Conservation (phyloP, 1,139 yeast species). For the Candida tunisiensis region DNA sequence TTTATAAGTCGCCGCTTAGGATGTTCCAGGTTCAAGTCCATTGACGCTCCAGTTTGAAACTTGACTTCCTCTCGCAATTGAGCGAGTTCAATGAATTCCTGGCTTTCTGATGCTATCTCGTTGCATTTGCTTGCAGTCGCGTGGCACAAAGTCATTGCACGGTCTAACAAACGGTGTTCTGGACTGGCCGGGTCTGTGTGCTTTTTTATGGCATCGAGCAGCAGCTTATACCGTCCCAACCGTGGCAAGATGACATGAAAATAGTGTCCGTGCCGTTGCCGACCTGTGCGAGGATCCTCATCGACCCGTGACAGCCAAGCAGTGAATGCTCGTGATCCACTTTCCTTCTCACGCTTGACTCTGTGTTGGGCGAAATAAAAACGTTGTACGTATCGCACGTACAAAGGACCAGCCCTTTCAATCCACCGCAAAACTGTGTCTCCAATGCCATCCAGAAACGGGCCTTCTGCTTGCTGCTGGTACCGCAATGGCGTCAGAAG, state of each 20-base stretch:
- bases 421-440: conserved; percentile 56
- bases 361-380: conserved; percentile 19
- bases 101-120: conserved; percentile 23
- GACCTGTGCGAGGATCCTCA: conserved; percentile 27
- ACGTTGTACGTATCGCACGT: conserved; percentile 38
- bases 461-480: conserved; percentile 41
- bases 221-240: conserved; percentile 53
- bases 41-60: conserved; percentile 21
- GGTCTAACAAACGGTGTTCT: conserved; percentile 36
- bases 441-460: conserved; percentile 48
- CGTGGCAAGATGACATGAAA: conserved; percentile 66
- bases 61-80: conserved; percentile 16
- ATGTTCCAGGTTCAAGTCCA: conserved; percentile 36
- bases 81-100: conserved; percentile 24
- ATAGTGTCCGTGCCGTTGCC: conserved; percentile 42
- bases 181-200: conserved; percentile 33
- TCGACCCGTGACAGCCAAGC: conserved; percentile 31
- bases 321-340: conserved; percentile 30
- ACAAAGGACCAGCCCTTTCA: conserved; percentile 33
- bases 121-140: conserved; percentile 31
- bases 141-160: conserved; percentile 35
- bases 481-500: conserved; percentile 39
- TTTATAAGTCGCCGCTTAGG: conserved; percentile 38
- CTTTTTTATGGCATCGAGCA: conserved; percentile 40
- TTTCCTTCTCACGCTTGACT: conserved; percentile 21